Percentiles rank a stretch among this genome's conserved stretches.
Conservation (phyloP, 208 protist species). For the Naegleria lovaniensis region DNA sequence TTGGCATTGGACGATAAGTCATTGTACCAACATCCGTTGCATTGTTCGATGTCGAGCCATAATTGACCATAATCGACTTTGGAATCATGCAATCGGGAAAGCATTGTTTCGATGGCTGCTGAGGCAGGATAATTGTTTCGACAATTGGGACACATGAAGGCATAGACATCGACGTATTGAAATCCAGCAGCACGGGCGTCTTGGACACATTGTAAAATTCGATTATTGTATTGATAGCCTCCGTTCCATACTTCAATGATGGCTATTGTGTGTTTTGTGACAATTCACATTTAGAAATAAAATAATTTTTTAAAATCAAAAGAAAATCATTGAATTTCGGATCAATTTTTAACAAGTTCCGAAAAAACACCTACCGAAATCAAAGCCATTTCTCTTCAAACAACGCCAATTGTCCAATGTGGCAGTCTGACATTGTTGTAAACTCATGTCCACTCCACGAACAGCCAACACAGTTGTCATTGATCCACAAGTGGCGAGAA, state of each 20-base stretch:
- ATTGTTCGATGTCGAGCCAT: neutral
- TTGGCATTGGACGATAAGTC: neutral
- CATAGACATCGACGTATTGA: neutral
- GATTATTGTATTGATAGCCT: neutral
- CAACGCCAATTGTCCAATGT: neutral
- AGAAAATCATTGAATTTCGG: too few relatives aligned
- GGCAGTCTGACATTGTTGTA: neutral
- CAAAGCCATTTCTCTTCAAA: neutral
- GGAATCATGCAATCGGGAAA: neutral
- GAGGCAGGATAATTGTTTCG: neutral
- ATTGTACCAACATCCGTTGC: neutral
- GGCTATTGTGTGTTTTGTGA: too few relatives aligned
- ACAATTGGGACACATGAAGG: neutral
- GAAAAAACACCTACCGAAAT: neutral
- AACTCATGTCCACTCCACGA: neutral
- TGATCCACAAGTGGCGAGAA: too few relatives aligned
- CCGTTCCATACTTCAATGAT: slow-evolving; percentile 17
- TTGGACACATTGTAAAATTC: neutral
- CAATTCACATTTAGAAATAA: too few relatives aligned
- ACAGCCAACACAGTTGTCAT: neutral
- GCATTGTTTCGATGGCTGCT: neutral
- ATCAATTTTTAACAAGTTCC: too few relatives aligned
- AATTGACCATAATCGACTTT: neutral
- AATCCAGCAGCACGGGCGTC: neutral
- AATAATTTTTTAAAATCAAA: too few relatives aligned